Evolutionary conservation across 2,329 filamentous ascomycete genomes (phyloP).

Genomic region (Rutstroemia sp.): DNA sequence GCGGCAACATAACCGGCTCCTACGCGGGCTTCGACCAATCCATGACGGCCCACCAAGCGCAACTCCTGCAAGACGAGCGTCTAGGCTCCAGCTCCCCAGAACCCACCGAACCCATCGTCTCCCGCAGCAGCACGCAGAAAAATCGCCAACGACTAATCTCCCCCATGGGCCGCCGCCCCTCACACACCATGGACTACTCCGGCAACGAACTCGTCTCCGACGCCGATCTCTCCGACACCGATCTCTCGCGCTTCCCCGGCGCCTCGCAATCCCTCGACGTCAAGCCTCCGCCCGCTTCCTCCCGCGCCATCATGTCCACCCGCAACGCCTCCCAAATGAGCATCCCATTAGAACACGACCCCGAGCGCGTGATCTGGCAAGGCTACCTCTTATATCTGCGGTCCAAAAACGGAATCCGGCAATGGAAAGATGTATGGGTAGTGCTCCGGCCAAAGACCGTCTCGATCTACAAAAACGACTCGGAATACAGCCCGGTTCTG

Average conservation of each 20-base stretch:
- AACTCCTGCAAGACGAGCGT: conserved; percentile 26
- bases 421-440: conserved; percentile 94
- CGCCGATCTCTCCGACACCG: conserved; percentile 78
- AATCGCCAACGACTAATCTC: conserved; percentile 8
- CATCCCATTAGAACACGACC: conserved; percentile 50
- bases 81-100: conserved; percentile 52
- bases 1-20: conserved; percentile 30
- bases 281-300: conserved; percentile 23
- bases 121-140: conserved; percentile 12
- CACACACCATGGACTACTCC: conserved; percentile 57
- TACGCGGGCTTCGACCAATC: conserved; percentile 25
- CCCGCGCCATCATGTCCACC: conserved; percentile 32
- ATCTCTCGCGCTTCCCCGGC: conserved; percentile 35
- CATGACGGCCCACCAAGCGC: conserved; percentile 18
- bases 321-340: conserved; percentile 59
- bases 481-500: conserved; percentile 80
- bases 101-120: conserved; percentile 34
- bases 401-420: conserved; percentile 72
- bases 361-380: conserved; percentile 88
- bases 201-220: conserved; percentile 68
- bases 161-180: conserved; percentile 40
- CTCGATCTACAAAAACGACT: conserved; percentile 86
- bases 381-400: conserved; percentile 82
- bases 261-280: conserved; percentile 25
- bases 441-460: conserved; percentile 81